Percentiles rank a stretch among this genome's conserved stretches.
Conservation (phyloP, 148 eudicot genomes). For the Gaultheria prostrata region DNA sequence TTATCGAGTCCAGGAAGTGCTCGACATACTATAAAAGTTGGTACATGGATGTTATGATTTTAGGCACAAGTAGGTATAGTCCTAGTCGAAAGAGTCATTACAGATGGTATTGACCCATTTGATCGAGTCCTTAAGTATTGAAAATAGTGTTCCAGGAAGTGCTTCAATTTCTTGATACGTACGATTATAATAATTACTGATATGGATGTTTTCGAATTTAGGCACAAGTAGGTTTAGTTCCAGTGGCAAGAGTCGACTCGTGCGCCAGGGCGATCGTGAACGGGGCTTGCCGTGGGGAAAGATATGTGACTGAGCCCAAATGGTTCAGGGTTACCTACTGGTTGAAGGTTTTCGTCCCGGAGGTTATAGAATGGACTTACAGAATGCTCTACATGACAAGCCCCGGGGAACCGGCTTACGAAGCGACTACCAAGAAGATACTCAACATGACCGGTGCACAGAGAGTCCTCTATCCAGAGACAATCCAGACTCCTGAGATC, state of each 20-base stretch:
- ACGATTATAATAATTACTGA: not conserved
- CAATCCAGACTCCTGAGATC: conserved; percentile 30
- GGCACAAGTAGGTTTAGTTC: conserved; percentile 44
- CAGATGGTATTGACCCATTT: no score
- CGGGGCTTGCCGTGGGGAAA: conserved; percentile 55
- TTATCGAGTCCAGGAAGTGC: not conserved
- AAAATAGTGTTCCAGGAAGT: not conserved
- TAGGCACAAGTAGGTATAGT: conserved; percentile 4
- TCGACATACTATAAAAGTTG: not conserved
- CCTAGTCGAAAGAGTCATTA: conserved; percentile 31
- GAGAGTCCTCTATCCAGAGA: conserved; percentile 40
- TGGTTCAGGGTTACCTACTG: conserved; percentile 49
- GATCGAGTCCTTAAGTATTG: no score
- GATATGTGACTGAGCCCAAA: conserved; percentile 44
- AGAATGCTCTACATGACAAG: conserved; percentile 31
- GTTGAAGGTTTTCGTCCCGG: conserved; percentile 46
- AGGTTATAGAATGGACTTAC: conserved; percentile 43
- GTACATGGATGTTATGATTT: not conserved
- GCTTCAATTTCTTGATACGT: not conserved
- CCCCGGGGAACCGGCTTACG: conserved; percentile 37
- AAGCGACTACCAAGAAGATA: conserved; percentile 47
- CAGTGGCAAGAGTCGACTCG: conserved; percentile 36
- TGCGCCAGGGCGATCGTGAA: conserved; percentile 53
- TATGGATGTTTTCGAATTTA: conserved; percentile 2
- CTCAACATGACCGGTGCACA: conserved; percentile 47